Percentiles rank a stretch among this genome's conserved stretches.
These are phyloP conservation scores for Pyrenophora tritici-repentis DNA, from an alignment of 2,329 filamentous ascomycete species.

Conservation along the genomic window DNA sequence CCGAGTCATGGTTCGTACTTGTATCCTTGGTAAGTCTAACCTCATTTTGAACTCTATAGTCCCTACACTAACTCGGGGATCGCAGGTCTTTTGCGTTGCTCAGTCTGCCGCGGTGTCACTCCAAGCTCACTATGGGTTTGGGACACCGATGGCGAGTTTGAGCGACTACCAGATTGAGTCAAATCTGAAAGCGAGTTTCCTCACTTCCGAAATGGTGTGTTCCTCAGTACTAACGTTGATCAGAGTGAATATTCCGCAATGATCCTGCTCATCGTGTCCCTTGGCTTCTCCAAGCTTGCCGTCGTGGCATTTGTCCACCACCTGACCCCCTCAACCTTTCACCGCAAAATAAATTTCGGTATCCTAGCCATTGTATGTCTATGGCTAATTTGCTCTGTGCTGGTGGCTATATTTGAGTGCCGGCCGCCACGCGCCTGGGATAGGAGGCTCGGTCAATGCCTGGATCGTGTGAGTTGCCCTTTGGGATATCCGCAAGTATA, in stretches of 20 bases:
- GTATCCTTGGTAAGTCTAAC: slow-evolving; percentile 16
- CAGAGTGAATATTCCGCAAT: slow-evolving; percentile 35
- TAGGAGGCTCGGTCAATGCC: slow-evolving; percentile 13
- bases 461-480: slow-evolving; percentile 20
- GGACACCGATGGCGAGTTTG: slow-evolving; percentile 23
- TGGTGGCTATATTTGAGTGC: slow-evolving; percentile 24
- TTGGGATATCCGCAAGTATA: neutral
- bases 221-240: neutral
- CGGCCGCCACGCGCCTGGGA: slow-evolving; percentile 27
- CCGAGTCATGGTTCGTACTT: slow-evolving; percentile 23
- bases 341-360: slow-evolving; percentile 21
- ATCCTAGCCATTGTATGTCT: slow-evolving; percentile 11
- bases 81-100: slow-evolving; percentile 21
- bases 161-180: slow-evolving; percentile 16
- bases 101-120: slow-evolving; percentile 26
- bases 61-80: neutral
- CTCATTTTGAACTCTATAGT: neutral
- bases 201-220: neutral
- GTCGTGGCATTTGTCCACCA: slow-evolving; percentile 31
- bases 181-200: slow-evolving; percentile 14
- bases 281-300: slow-evolving; percentile 36
- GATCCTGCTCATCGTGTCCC: slow-evolving; percentile 28
- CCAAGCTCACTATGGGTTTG: slow-evolving; percentile 26
- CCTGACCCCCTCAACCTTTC: slow-evolving; percentile 23
- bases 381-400: slow-evolving; percentile 22